These are phyloP conservation scores for Huntiella abstrusa DNA, from an alignment of 2,329 filamentous ascomycete species.

Conservation along the genomic window DNA sequence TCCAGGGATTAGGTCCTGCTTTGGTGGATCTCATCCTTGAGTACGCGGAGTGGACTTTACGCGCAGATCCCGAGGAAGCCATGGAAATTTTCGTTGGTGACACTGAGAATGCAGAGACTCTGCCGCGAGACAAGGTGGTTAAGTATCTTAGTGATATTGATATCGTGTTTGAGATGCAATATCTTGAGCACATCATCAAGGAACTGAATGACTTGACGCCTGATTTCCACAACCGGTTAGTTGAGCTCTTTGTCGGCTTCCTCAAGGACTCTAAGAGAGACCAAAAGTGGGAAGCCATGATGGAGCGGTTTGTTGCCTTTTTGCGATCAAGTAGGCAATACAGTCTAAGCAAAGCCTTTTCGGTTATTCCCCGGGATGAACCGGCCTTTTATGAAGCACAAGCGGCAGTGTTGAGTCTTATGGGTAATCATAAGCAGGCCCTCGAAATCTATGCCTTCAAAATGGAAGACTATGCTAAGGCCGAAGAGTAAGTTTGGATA, in stretches of 20 bases:
- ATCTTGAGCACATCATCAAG: conserved; percentile 77
- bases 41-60: conserved; percentile 75
- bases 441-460: conserved; percentile 97
- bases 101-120: conserved; percentile 79
- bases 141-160: conserved; percentile 56
- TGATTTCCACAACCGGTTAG: conserved; percentile 70
- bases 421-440: conserved; percentile 88
- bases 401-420: conserved; percentile 80
- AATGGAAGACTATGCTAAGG: conserved; percentile 68
- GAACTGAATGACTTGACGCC: conserved; percentile 72
- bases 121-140: conserved; percentile 61
- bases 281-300: conserved; percentile 36
- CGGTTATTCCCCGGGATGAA: conserved; percentile 63
- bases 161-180: conserved; percentile 51
- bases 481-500: conserved; percentile 55
- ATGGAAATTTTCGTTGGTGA: conserved; percentile 92
- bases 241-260: conserved; percentile 49
- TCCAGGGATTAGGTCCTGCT: conserved; percentile 75
- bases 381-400: conserved; percentile 73
- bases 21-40: conserved; percentile 82
- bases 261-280: conserved; percentile 25
- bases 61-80: conserved; percentile 49
- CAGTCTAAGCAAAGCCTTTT: conserved; percentile 59
- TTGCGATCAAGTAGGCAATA: conserved; percentile 62
- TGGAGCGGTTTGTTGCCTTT: conserved; percentile 53